These are phyloP conservation scores for Arctostaphylos glauca DNA, from an alignment of 148 eudicot genomes.

Conservation along the genomic window DNA sequence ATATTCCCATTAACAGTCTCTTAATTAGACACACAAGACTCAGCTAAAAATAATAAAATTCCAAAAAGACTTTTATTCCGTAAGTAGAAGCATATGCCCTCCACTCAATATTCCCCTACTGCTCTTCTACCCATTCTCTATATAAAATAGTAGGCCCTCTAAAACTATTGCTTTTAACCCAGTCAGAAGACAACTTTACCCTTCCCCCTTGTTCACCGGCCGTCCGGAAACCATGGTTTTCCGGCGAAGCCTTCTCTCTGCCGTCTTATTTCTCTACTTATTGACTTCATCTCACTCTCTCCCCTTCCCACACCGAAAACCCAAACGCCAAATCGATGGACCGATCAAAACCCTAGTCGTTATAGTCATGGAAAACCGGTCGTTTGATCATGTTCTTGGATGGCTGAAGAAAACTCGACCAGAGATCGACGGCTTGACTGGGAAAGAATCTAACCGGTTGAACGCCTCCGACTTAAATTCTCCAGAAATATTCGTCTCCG, in stretches of 20 bases:
- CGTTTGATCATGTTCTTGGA: constrained; percentile 87
- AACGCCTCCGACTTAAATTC: constrained; percentile 70
- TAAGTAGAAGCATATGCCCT: background rate
- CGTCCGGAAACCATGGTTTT: constrained; percentile 16
- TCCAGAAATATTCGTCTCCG: constrained; percentile 42
- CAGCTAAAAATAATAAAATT: too few relatives aligned
- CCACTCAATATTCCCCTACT: background rate
- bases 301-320: constrained; percentile 32
- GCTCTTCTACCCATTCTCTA: too few relatives aligned
- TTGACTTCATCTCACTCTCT: constrained; percentile 23
- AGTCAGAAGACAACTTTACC: constrained; percentile 5
- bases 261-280: constrained; percentile 28
- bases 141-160: too few relatives aligned
- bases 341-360: constrained; percentile 88
- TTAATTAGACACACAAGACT: too few relatives aligned
- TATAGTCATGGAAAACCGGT: constrained; percentile 91
- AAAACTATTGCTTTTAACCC: too few relatives aligned
- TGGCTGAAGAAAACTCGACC: constrained; percentile 83
- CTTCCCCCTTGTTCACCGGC: constrained; percentile 1
- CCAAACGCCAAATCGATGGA: constrained; percentile 37
- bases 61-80: background rate
- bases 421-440: constrained; percentile 80
- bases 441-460: constrained; percentile 61
- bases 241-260: constrained; percentile 22
- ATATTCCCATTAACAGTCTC: too few relatives aligned